Base-by-base conservation (phyloP, 306 rosid species). In the Prunus mira region DNA sequence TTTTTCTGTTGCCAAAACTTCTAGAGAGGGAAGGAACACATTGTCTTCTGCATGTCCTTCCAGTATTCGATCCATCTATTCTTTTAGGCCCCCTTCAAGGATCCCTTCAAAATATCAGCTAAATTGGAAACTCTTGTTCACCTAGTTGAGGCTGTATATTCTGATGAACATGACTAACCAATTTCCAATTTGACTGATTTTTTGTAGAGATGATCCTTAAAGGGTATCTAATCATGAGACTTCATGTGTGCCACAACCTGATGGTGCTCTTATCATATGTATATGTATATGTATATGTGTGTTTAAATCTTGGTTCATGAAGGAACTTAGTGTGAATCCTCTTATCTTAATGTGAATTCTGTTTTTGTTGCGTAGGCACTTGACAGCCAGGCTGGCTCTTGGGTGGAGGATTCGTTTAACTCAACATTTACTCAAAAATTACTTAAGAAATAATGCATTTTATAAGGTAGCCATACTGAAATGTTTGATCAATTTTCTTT, bases 321-420 rank as follows among this genome's bases (percentile, higher is more conserved):
- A 77, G 69, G 11, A 25, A 13, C 34, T 46, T 1, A 45, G 3
- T 46, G 57, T 24, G 25, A 67, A 67, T 41, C 19, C 28, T 68
- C 46, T 41, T 25, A 22, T 41, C 17, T 45, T 43, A 47, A 28
- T 63, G 51, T 52, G 3, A 32, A 18, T 71, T 45, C 25, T 73
- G 24, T 49, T 68, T 41, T 81, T 82, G 32, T 71, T 83, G 70
- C 73, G 47, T 90, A 95, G 99, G 88, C 92, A 92, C 90, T 81
- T 89, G 85, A 95, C 89, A 71, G 86, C 97, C 75, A 89, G 88
- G 88, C 80, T 95, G 81, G 99, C 99, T 77, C 96, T 95, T 73
- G 97, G 97, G 73, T 92, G 99, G 97, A 89, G 99, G 86, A 91
- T 91, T 77, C 93, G 97, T 58, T 89, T 95, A 92, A 95, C 99